These are phyloP conservation scores for Lepidium sativum DNA, from an alignment of 345 rosid genomes.

Conservation along the genomic window DNA sequence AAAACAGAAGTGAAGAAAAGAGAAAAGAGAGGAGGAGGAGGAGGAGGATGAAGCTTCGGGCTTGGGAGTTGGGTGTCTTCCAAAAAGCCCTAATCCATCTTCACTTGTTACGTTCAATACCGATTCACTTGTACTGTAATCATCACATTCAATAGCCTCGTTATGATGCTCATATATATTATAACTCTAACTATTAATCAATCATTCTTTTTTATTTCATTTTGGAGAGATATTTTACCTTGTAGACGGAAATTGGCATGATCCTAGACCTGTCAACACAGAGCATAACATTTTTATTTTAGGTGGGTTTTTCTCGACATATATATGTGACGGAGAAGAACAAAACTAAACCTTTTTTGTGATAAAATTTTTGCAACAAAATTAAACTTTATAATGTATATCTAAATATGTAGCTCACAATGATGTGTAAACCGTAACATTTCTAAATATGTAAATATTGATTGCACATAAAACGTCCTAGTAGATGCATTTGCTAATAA, in stretches of 20 bases:
- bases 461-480: neutral
- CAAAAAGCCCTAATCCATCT: conserved; percentile 26
- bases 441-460: neutral
- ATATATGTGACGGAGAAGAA: neutral
- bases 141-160: neutral
- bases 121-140: conserved; percentile 29
- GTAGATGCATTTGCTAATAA: neutral
- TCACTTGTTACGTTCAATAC: conserved; percentile 23
- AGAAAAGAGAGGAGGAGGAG: neutral
- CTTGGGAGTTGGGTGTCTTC: conserved; percentile 27
- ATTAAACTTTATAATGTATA: neutral
- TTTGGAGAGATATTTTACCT: conserved; percentile 15
- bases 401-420: neutral
- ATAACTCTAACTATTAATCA: neutral
- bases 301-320: neutral
- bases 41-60: conserved; percentile 28
- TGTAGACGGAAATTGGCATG: conserved; percentile 30
- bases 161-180: neutral
- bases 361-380: too few species aligned
- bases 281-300: neutral
- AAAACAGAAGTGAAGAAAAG: conserved; percentile 1
- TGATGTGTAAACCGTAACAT: neutral
- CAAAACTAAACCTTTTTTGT: too few species aligned
- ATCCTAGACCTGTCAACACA: conserved; percentile 25
- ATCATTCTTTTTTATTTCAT: neutral